Conservation (phyloP, 73 alveolate genomes). For the Stentor roeselii region DNA sequence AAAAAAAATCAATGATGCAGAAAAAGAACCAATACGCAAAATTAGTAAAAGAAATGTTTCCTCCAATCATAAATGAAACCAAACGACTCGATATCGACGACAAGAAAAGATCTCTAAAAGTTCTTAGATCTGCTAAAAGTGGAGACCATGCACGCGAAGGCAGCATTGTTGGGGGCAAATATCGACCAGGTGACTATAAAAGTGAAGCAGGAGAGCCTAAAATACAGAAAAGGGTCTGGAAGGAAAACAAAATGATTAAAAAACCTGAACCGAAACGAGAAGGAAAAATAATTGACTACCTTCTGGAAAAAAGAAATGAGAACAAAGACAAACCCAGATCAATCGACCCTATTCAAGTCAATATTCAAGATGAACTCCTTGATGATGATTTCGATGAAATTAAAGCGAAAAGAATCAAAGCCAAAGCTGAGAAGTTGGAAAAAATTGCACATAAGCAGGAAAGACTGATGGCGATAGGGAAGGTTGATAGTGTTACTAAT, state of each 20-base stretch:
- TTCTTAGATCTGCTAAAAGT: background rate
- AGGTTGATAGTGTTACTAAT: background rate
- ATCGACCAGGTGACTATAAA: background rate
- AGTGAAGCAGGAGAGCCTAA: background rate
- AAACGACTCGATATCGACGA: background rate
- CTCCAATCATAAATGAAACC: background rate
- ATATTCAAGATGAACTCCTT: background rate
- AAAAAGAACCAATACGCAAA: background rate
- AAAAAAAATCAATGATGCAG: background rate
- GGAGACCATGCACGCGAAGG: background rate
- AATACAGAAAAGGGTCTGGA: background rate
- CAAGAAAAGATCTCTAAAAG: background rate
- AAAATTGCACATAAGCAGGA: conserved; percentile 1
- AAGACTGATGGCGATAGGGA: background rate
- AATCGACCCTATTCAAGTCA: background rate
- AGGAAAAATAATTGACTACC: background rate
- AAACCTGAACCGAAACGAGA: background rate
- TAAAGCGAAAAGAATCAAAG: conserved; percentile 9
- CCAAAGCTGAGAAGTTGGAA: conserved; percentile 4
- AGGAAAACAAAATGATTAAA: background rate
- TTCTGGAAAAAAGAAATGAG: background rate
- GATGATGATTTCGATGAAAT: background rate
- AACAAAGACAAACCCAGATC: background rate
- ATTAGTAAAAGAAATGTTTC: conserved; percentile 20
- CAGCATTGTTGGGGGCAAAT: background rate